Evolutionary conservation across 139 green algal species (phyloP).

Genomic region (Volvox africanus): DNA sequence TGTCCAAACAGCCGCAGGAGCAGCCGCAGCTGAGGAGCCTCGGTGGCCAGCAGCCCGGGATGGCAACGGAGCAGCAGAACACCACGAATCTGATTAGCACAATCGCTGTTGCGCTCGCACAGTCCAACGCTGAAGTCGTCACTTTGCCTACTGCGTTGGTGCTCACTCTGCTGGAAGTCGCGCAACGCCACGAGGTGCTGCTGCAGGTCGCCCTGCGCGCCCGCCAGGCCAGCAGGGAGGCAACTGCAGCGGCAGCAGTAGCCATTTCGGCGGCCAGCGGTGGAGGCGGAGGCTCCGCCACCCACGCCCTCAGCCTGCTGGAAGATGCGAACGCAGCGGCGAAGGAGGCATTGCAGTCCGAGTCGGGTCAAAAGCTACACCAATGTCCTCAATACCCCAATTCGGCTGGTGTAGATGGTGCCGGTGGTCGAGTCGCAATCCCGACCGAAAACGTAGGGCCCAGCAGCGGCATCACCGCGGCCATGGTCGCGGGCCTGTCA

Average conservation of each 20-base stretch:
- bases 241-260: no score
- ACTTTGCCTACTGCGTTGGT: neutral
- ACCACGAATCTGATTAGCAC: neutral
- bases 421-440: no score
- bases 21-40: no score
- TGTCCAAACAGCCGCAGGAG: no score
- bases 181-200: neutral
- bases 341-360: neutral
- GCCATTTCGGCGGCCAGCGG: no score
- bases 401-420: no score
- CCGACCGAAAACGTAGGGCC: no score
- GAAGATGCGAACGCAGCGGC: neutral
- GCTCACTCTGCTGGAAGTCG: neutral
- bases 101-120: neutral
- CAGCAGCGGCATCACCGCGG: no score
- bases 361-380: neutral
- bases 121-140: neutral
- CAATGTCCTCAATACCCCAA: no score
- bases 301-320: neutral
- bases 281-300: no score
- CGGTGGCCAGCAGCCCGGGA: neutral
- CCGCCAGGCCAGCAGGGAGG: neutral
- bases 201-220: neutral
- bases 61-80: neutral
- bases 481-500: no score